These are phyloP conservation scores for Ilex asprella DNA, from an alignment of 257 asterid genomes.

Conservation along the genomic window DNA sequence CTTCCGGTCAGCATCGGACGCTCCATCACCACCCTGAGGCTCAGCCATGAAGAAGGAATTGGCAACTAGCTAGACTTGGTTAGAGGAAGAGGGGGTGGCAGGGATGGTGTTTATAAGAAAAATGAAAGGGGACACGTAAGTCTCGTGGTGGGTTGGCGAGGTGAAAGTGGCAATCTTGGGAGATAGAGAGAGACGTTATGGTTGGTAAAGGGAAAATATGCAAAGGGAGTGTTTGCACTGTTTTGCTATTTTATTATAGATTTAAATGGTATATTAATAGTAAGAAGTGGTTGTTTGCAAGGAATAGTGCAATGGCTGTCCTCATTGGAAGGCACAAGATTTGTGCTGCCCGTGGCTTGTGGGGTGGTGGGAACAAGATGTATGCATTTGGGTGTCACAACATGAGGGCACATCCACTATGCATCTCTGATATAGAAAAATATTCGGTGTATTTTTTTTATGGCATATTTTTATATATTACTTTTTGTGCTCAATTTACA, in stretches of 20 bases:
- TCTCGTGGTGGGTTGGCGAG: constrained; percentile 72
- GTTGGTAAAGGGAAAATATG: constrained; percentile 33
- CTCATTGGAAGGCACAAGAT: constrained; percentile 55
- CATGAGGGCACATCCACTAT: constrained; percentile 12
- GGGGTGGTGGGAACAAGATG: constrained; percentile 41
- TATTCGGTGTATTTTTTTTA: too few relatives aligned
- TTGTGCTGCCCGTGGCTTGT: constrained; percentile 56
- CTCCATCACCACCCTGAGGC: constrained; percentile 23
- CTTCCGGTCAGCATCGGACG: constrained; percentile 28
- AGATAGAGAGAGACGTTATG: constrained; percentile 19
- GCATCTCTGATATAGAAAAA: too few relatives aligned
- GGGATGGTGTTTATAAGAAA: constrained; percentile 10
- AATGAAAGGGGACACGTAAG: constrained; percentile 44
- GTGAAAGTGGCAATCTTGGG: constrained; percentile 26
- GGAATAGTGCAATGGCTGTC: constrained; percentile 17
- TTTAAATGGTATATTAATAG: not conserved
- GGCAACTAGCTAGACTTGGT: not conserved
- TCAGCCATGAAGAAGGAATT: constrained; percentile 39
- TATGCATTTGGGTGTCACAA: constrained; percentile 18
- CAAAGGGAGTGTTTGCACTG: constrained; percentile 61
- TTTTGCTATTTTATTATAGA: not conserved
- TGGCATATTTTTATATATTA: too few relatives aligned
- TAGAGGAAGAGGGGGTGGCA: too few relatives aligned
- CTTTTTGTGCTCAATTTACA: too few relatives aligned
- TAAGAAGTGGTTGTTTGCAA: constrained; percentile 1